Conservation (phyloP, 2,329 filamentous ascomycete species). For the Trichophaea hybrida region DNA sequence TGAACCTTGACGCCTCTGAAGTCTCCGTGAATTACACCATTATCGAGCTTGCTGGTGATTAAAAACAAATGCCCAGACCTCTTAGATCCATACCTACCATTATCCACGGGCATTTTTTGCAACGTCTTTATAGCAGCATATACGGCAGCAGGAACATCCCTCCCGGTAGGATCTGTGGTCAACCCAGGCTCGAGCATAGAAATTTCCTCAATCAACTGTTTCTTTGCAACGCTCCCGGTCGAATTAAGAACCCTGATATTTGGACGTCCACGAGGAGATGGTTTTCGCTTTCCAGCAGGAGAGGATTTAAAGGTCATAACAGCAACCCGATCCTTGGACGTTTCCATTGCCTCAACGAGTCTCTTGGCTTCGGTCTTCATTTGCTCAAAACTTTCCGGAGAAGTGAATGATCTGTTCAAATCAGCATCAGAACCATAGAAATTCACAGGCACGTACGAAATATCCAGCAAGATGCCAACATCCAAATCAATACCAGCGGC, state of each 20-base stretch:
- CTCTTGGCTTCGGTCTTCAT: conserved; percentile 18
- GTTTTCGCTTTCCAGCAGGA: neutral
- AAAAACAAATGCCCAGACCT: conserved; percentile 18
- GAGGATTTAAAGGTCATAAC: conserved; percentile 17
- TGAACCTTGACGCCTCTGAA: conserved; percentile 19
- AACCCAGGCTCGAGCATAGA: conserved; percentile 1
- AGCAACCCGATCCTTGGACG: conserved; percentile 18
- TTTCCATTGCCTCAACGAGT: conserved; percentile 22
- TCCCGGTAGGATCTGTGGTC: conserved; percentile 2
- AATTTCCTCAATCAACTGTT: conserved; percentile 19
- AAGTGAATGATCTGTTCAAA: conserved; percentile 15
- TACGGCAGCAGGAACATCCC: conserved; percentile 15
- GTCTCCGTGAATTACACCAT: conserved; percentile 16
- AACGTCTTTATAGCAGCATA: conserved; percentile 13
- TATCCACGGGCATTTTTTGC: conserved; percentile 20
- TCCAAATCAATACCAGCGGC: conserved; percentile 16
- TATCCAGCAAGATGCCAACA: conserved; percentile 21
- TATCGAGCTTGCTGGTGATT: conserved; percentile 13
- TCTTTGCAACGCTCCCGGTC: conserved; percentile 20
- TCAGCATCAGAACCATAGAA: neutral
- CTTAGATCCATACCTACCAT: conserved; percentile 12
- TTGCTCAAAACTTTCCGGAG: conserved; percentile 8
- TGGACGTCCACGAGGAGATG: neutral
- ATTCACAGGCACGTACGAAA: conserved; percentile 10
- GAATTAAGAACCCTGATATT: conserved; percentile 19